Percentiles rank a stretch among this genome's conserved stretches.
Evolutionary conservation across 1,284 basidiomycete species (phyloP).

Genomic region (Cutaneotrichosporon spelunceum): DNA sequence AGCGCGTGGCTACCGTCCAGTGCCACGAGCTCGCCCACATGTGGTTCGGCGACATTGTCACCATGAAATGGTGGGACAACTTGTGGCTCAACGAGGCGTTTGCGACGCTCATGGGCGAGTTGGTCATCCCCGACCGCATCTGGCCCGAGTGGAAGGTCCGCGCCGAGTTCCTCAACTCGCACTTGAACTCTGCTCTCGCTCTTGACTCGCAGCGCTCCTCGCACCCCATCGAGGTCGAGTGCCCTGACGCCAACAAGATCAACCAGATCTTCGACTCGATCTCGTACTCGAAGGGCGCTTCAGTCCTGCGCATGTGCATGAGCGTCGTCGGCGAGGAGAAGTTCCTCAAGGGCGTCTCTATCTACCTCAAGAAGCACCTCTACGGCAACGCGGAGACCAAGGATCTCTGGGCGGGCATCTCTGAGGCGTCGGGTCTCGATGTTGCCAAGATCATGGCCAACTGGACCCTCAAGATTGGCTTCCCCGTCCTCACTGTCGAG

Average conservation of each 20-base stretch:
- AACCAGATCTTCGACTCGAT: constrained; percentile 85
- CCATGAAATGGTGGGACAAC: constrained; percentile 93
- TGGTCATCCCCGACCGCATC: constrained; percentile 73
- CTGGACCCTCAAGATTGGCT: constrained; percentile 88
- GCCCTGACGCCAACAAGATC: constrained; percentile 80
- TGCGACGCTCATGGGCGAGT: constrained; percentile 80
- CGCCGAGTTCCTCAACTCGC: constrained; percentile 56
- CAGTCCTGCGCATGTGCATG: constrained; percentile 88
- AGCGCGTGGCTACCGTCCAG: constrained; percentile 66
- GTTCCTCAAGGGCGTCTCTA: constrained; percentile 81
- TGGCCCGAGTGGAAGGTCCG: constrained; percentile 59
- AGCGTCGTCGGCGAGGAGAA: constrained; percentile 83
- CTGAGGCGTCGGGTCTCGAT: constrained; percentile 71
- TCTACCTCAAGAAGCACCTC: constrained; percentile 83
- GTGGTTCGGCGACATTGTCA: constrained; percentile 85
- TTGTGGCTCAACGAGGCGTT: constrained; percentile 73
- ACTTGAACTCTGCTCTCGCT: constrained; percentile 62
- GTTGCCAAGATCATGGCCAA: constrained; percentile 81
- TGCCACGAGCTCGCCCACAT: constrained; percentile 52
- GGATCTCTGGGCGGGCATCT: constrained; percentile 87
- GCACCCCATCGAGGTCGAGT: constrained; percentile 92
- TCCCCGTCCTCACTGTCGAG: constrained; percentile 81
- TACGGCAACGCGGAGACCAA: constrained; percentile 81
- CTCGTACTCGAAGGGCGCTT: constrained; percentile 79
- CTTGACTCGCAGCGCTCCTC: constrained; percentile 88